Evolutionary conservation across 768 basidiomycete species (phyloP), one percentile per base, ranked within the genome.

Genomic region (Boletus pseudo-olivaceus): DNA sequence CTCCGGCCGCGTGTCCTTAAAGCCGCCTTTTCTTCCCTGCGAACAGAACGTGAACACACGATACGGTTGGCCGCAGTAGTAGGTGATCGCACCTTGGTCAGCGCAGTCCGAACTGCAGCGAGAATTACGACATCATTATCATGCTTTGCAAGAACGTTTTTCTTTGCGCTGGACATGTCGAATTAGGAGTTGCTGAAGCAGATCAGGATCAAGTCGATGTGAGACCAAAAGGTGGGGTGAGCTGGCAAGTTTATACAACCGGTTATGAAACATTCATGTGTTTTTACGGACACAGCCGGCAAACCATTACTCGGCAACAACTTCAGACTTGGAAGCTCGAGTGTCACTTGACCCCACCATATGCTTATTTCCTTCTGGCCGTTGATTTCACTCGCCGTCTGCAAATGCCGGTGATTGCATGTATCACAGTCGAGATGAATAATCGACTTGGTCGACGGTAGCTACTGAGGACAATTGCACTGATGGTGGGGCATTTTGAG

Each of bases 91-190:
- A 90, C 93, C 81, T 94, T 96, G 30, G 95, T 97, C 55, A 96
- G 79, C 26, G 97, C 91, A 42, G 94, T 93, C 58, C 97, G 85
- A 45, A 92, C 82, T 20, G 95, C 94, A 11, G 84, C 75, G 64
- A 93, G 84, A 67, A 98, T 89, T 59, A 98, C 96, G 14, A 98
- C 87, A 72, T 96, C 93, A 68, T 90, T 80, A 57, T 88, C 86
- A 62, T 81, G 75, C 75, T 91, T 87, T 63, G 81, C 75, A 46
- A 93, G 80, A 23, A 92, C 59, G 54, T 76, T 76, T 23, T 84
- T 75, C 67, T 82, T 88, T 53, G 78, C 77, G 49, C 47, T 54
- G 15, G 69, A 56, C 61, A 70, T 69, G 53, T 44, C 47, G 7
- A 38, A 49, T 55, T 32, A 41, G 33, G 42, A 53, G 44, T 30